Evolutionary conservation across 164 flowering plant genomes (phyloP).

Genomic region (Liquidambar formosana): DNA sequence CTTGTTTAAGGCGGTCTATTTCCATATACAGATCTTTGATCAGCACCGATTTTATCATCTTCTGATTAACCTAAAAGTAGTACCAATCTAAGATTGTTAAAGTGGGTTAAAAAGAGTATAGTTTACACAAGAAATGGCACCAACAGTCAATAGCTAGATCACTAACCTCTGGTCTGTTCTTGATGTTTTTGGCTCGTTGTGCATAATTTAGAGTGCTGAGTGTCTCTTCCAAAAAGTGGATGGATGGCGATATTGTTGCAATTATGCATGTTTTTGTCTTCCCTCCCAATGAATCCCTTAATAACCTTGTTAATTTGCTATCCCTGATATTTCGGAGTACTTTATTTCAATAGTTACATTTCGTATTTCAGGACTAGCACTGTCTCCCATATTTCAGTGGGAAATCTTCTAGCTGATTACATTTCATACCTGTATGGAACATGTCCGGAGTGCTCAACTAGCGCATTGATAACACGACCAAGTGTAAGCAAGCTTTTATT

Average conservation of each 20-base stretch:
- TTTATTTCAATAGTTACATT: neutral
- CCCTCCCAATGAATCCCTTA: conserved; percentile 89
- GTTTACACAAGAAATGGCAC: neutral
- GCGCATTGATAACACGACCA: conserved; percentile 74
- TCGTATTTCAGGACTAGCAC: neutral
- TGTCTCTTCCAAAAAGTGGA: conserved; percentile 80
- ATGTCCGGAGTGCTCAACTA: conserved; percentile 79
- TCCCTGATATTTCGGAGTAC: conserved; percentile 49
- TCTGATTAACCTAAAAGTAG: conserved; percentile 81
- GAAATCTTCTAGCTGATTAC: neutral
- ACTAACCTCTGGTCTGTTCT: conserved; percentile 93
- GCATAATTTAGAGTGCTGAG: conserved; percentile 97
- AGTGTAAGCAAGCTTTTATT: conserved; percentile 84
- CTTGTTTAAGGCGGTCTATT: conserved; percentile 96
- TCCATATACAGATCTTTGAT: conserved; percentile 92
- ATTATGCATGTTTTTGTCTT: conserved; percentile 90
- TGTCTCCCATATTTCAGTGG: neutral
- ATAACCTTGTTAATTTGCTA: conserved; percentile 77
- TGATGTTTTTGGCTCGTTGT: conserved; percentile 95
- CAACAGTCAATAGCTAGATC: too few species aligned
- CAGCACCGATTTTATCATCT: conserved; percentile 98
- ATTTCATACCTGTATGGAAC: conserved; percentile 64
- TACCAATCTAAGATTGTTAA: conserved; percentile 12
- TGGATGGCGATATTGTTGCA: conserved; percentile 80
- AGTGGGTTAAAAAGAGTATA: neutral